Conservation (phyloP, 441 rosid genomes). For the Adansonia grandidieri region DNA sequence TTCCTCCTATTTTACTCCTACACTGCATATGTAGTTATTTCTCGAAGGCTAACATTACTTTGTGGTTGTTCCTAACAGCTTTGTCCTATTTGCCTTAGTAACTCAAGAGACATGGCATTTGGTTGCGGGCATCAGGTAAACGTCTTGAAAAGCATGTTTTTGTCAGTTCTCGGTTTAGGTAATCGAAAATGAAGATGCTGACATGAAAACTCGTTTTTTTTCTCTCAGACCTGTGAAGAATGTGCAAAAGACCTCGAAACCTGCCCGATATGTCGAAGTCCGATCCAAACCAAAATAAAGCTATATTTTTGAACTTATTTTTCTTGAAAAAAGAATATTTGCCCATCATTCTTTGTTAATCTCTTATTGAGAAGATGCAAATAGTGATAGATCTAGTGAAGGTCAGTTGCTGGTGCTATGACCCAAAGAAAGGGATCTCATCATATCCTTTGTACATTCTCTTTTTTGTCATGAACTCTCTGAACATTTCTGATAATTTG, state of each 20-base stretch:
- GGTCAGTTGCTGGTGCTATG: neutral
- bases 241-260: conserved; percentile 60
- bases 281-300: conserved; percentile 66
- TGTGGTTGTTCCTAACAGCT: conserved; percentile 44
- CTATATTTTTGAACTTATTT: conserved; percentile 42
- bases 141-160: neutral
- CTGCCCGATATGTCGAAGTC: conserved; percentile 70
- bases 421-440: conserved; percentile 6
- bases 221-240: conserved; percentile 64
- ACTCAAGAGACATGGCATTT: conserved; percentile 66
- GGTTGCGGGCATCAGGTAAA: conserved; percentile 74
- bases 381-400: conserved; percentile 21
- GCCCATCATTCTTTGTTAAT: conserved; percentile 27
- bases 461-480: neutral
- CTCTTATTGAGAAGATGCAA: conserved; percentile 13
- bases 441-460: conserved; percentile 12
- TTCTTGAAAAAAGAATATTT: conserved; percentile 19
- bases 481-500: conserved; percentile 6
- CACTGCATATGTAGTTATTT: neutral
- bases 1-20: neutral
- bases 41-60: neutral
- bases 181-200: neutral
- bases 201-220: neutral
- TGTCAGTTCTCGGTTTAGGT: neutral
- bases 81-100: conserved; percentile 66